Percentiles rank a stretch among this genome's conserved stretches.
Conservation (phyloP, 257 asterid genomes). For the Knoxia roxburghii region DNA sequence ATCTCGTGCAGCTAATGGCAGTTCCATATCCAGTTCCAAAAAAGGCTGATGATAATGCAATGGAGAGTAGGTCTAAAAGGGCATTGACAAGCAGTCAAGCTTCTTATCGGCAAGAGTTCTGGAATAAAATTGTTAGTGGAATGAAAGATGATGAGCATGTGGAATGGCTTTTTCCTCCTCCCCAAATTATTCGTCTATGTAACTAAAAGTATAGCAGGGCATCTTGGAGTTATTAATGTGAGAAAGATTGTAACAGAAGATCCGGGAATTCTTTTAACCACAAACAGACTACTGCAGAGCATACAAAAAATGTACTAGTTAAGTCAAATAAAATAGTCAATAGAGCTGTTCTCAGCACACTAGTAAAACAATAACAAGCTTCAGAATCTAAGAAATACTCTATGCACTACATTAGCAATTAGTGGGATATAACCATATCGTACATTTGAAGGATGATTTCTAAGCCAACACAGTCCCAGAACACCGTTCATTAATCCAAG, state of each 20-base stretch:
- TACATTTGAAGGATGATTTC: constrained; percentile 77
- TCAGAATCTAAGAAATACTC: background rate
- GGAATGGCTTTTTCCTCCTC: background rate
- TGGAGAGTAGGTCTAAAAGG: too few relatives aligned
- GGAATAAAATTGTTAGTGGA: too few relatives aligned
- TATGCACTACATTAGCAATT: background rate
- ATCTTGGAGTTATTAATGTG: background rate
- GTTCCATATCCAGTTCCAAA: too few relatives aligned
- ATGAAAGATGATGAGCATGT: too few relatives aligned
- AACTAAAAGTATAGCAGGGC: background rate
- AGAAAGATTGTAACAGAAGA: background rate
- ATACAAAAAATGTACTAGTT: background rate
- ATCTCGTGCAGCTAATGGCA: too few relatives aligned
- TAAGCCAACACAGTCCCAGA: constrained; percentile 90
- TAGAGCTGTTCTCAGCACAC: background rate
- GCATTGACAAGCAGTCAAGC: too few relatives aligned
- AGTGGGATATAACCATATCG: constrained; percentile 3
- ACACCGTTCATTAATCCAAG: constrained; percentile 87
- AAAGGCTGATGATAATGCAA: too few relatives aligned
- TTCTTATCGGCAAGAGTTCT: too few relatives aligned
- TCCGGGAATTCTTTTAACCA: too few relatives aligned
- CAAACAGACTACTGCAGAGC: background rate
- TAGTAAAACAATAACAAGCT: background rate
- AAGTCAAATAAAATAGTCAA: background rate
- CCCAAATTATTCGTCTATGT: constrained; percentile 1